Conservation (phyloP, 345 rosid species). For the Linum trigynum region DNA sequence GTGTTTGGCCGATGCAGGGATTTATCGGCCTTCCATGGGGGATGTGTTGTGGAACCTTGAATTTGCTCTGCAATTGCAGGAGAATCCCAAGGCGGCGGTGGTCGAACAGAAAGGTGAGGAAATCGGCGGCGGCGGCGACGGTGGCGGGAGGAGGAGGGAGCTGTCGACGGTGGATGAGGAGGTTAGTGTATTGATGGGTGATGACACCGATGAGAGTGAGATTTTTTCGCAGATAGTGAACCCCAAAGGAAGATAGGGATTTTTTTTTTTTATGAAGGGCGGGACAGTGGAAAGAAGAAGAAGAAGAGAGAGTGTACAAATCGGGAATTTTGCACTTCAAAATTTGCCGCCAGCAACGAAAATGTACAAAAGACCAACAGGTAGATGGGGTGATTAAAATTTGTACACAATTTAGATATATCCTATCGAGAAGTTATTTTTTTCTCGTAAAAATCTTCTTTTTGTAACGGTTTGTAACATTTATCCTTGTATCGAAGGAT, state of each 20-base stretch:
- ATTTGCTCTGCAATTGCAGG: conserved; percentile 21
- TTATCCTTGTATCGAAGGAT: too few relatives aligned
- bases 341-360: too few relatives aligned
- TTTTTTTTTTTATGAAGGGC: too few relatives aligned
- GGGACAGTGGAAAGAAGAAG: too few relatives aligned
- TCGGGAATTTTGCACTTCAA: too few relatives aligned
- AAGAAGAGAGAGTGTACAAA: too few relatives aligned
- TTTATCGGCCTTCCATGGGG: conserved; percentile 25
- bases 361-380: too few relatives aligned
- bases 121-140: not conserved
- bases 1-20: conserved; percentile 20
- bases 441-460: too few relatives aligned
- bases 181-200: conserved; percentile 7
- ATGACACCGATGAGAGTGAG: conserved; percentile 13
- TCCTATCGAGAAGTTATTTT: too few relatives aligned
- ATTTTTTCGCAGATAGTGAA: conserved; percentile 32
- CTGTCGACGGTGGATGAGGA: conserved; percentile 14
- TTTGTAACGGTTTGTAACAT: too few relatives aligned
- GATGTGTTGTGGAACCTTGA: conserved; percentile 27
- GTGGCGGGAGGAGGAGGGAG: not conserved
- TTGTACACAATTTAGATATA: too few relatives aligned
- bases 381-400: too few relatives aligned
- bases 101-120: conserved; percentile 1
- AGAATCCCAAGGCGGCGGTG: conserved; percentile 19
- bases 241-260: conserved; percentile 30